Evolutionary conservation across 169 alveolate species (phyloP).

Genomic region (Cryptosporidium parvum): DNA sequence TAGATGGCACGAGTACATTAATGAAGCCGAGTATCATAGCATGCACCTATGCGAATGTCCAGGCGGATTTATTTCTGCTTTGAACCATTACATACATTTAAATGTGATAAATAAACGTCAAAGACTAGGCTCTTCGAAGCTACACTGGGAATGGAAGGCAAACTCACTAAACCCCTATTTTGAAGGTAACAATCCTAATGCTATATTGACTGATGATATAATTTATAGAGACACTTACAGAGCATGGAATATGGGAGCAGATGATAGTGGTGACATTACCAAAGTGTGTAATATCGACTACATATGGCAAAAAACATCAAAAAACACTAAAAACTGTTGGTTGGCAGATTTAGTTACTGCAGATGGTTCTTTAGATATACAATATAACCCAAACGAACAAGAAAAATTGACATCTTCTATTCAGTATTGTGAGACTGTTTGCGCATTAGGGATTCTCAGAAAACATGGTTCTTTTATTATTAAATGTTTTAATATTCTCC

Average conservation of each 20-base stretch:
- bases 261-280: conserved; percentile 83
- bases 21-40: conserved; percentile 77
- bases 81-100: conserved; percentile 79
- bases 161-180: conserved; percentile 84
- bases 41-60: conserved; percentile 85
- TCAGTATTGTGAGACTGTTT: conserved; percentile 81
- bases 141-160: conserved; percentile 82
- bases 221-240: conserved; percentile 82
- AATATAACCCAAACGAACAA: conserved; percentile 82
- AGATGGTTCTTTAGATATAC: conserved; percentile 84
- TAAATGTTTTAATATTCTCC: conserved; percentile 82
- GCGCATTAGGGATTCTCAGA: conserved; percentile 83
- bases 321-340: conserved; percentile 47
- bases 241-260: conserved; percentile 82
- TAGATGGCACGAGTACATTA: conserved; percentile 79
- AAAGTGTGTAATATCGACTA: conserved; percentile 79
- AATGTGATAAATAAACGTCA: conserved; percentile 75
- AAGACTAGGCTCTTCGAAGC: conserved; percentile 69
- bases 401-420: conserved; percentile 81
- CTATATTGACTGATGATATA: conserved; percentile 82
- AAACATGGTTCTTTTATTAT: conserved; percentile 82
- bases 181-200: conserved; percentile 81
- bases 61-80: conserved; percentile 84
- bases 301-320: conserved; percentile 81
- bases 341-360: conserved; percentile 83